Evolutionary conservation across 164 flowering plant species (phyloP).

Genomic region (Nymphaea colorata): DNA sequence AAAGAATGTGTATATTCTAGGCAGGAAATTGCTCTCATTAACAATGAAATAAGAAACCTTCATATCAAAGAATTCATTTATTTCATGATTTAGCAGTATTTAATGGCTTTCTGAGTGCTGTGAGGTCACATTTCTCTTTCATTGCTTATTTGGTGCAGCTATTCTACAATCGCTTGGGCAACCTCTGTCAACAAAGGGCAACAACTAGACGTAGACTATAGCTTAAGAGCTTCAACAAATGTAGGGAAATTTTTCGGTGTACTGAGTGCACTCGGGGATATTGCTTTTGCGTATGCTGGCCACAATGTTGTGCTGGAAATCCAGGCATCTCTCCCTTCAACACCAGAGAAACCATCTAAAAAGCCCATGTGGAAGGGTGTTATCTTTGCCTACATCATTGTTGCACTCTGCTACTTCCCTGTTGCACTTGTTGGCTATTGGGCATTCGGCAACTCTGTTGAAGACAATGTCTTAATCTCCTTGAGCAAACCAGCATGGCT

Average conservation of each 20-base stretch:
- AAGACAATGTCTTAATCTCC: conserved; percentile 43
- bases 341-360: conserved; percentile 50
- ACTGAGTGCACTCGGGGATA: conserved; percentile 45
- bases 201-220: conserved; percentile 25
- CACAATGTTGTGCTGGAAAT: conserved; percentile 69
- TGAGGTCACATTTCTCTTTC: not conserved
- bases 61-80: not conserved
- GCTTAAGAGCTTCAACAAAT: conserved; percentile 14
- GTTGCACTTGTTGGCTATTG: conserved; percentile 44
- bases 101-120: too few species aligned
- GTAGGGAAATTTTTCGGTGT: conserved; percentile 27
- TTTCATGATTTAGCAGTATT: not conserved
- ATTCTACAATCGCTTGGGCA: conserved; percentile 49
- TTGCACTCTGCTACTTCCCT: conserved; percentile 44
- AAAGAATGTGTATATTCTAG: not conserved
- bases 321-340: conserved; percentile 63
- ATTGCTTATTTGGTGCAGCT: conserved; percentile 16
- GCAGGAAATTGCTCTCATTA: not conserved
- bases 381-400: conserved; percentile 32
- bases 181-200: conserved; percentile 32
- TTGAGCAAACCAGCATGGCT: conserved; percentile 48
- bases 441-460: conserved; percentile 36
- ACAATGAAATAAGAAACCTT: not conserved
- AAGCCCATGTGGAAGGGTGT: conserved; percentile 63
- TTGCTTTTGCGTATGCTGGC: conserved; percentile 63